These are phyloP conservation scores for Talaromyces albobiverticillius DNA, from an alignment of 2,329 filamentous ascomycete species.

Conservation along the genomic window DNA sequence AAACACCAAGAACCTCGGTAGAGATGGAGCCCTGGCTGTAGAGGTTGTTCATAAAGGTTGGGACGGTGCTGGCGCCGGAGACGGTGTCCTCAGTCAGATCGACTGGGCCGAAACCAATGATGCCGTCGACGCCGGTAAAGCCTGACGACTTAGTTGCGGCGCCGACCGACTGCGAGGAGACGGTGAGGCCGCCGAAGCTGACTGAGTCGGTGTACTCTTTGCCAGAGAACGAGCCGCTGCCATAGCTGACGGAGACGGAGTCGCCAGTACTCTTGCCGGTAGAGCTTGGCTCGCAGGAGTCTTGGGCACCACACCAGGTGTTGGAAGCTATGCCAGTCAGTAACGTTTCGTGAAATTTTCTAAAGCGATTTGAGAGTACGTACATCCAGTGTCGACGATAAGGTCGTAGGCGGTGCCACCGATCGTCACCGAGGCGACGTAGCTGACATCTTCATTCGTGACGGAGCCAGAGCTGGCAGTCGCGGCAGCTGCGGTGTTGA, in stretches of 20 bases:
- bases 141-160: not conserved
- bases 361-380: not conserved
- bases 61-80: constrained; percentile 6
- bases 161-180: constrained; percentile 7
- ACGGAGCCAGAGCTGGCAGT: not conserved
- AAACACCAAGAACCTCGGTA: constrained; percentile 6
- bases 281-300: constrained; percentile 4
- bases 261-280: constrained; percentile 4
- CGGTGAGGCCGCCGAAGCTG: constrained; percentile 8
- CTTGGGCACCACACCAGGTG: constrained; percentile 10
- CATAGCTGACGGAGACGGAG: constrained; percentile 5
- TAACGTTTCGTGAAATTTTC: too few relatives aligned
- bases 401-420: not conserved
- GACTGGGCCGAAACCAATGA: constrained; percentile 10
- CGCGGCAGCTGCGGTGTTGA: not conserved
- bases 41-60: constrained; percentile 10
- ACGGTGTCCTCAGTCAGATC: constrained; percentile 5
- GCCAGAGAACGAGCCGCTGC: constrained; percentile 6
- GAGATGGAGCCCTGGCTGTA: constrained; percentile 8
- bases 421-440: constrained; percentile 6
- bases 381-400: constrained; percentile 11
- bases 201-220: constrained; percentile 5
- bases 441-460: constrained; percentile 10
- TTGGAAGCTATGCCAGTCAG: constrained; percentile 1
- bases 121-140: constrained; percentile 7